phyloP scores from a whole-genome alignment of 768 basidiomycete species.

The Tephrocybe sp. region DNA sequence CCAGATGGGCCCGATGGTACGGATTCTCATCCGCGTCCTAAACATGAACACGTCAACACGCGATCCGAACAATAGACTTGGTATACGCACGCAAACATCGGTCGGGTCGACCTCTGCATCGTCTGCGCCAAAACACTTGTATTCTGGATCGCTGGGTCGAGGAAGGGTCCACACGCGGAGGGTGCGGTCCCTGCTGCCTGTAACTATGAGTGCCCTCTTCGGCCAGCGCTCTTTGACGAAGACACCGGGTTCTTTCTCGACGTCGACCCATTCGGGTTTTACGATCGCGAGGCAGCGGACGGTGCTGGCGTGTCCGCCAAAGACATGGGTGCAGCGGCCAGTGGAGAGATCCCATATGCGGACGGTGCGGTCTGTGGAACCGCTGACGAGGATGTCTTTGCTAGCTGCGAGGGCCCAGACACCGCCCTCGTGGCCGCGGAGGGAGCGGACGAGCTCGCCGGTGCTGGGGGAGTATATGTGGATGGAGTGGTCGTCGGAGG shows the following conservation, averaged over 20 bases:
- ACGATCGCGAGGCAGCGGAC: conserved; percentile 96
- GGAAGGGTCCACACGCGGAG: conserved; percentile 60
- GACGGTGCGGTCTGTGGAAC: conserved; percentile 92
- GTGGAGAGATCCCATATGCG: conserved; percentile 68
- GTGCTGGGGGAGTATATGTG: conserved; percentile 90
- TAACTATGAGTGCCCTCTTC: conserved; percentile 69
- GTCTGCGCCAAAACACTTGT: conserved; percentile 63
- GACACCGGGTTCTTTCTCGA: conserved; percentile 61
- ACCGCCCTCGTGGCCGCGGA: conserved; percentile 94
- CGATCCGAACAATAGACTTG: conserved; percentile 27
- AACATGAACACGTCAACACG: conserved; percentile 21
- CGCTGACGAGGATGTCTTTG: conserved; percentile 86
- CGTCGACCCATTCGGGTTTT: conserved; percentile 85
- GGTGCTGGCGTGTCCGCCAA: conserved; percentile 95
- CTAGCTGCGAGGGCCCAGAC: conserved; percentile 95
- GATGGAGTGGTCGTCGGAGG: conserved; percentile 96
- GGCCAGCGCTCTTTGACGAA: conserved; percentile 70
- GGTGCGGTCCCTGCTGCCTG: conserved; percentile 71
- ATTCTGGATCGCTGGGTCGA: conserved; percentile 71
- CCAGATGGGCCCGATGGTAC: conserved; percentile 80
- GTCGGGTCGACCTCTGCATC: conserved; percentile 58
- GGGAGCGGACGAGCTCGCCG: conserved; percentile 68
- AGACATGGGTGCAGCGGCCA: conserved; percentile 86
- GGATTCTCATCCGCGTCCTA: conserved; percentile 79
- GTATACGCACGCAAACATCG: conserved; percentile 35